A percentile compares a stretch with the other conserved stretches of the same genome.
Evolutionary conservation across 495 filamentous ascomycete species (phyloP).

Genomic region (Aspergillus sclerotioniger): DNA sequence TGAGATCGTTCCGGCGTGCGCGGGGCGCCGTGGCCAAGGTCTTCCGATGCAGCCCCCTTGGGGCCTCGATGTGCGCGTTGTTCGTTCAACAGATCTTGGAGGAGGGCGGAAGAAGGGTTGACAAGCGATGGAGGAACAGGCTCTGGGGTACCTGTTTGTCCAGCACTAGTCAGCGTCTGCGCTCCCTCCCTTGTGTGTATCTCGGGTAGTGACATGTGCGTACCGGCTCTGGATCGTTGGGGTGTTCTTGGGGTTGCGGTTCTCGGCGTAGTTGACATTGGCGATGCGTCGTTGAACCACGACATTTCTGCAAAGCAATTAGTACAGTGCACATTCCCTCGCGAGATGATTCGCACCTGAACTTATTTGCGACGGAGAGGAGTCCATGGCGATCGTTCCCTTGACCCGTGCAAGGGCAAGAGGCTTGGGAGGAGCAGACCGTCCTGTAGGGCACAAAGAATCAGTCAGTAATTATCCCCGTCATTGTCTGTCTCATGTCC

Average conservation of each 20-base stretch:
- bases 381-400: slow-evolving; percentile 37
- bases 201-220: not conserved
- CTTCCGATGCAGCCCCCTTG: slow-evolving; percentile 27
- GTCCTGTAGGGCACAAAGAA: slow-evolving; percentile 14
- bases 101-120: slow-evolving; percentile 44
- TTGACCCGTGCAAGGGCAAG: slow-evolving; percentile 39
- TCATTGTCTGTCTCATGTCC: slow-evolving; percentile 5
- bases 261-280: slow-evolving; percentile 17
- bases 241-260: slow-evolving; percentile 25
- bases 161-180: slow-evolving; percentile 13
- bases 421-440: slow-evolving; percentile 31
- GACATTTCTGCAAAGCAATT: slow-evolving; percentile 29
- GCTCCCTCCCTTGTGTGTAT: not conserved
- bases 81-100: slow-evolving; percentile 50
- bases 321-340: slow-evolving; percentile 3
- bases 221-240: slow-evolving; percentile 17
- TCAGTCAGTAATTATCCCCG: slow-evolving; percentile 8
- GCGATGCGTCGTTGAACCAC: slow-evolving; percentile 38
- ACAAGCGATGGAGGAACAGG: slow-evolving; percentile 30
- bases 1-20: slow-evolving; percentile 33
- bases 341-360: slow-evolving; percentile 18
- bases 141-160: slow-evolving; percentile 29
- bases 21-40: slow-evolving; percentile 22
- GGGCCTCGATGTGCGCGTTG: slow-evolving; percentile 42
- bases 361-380: slow-evolving; percentile 27